These are phyloP conservation scores for Apiospora phragmitis DNA, from an alignment of 2,329 filamentous ascomycete species.

Conservation along the genomic window DNA sequence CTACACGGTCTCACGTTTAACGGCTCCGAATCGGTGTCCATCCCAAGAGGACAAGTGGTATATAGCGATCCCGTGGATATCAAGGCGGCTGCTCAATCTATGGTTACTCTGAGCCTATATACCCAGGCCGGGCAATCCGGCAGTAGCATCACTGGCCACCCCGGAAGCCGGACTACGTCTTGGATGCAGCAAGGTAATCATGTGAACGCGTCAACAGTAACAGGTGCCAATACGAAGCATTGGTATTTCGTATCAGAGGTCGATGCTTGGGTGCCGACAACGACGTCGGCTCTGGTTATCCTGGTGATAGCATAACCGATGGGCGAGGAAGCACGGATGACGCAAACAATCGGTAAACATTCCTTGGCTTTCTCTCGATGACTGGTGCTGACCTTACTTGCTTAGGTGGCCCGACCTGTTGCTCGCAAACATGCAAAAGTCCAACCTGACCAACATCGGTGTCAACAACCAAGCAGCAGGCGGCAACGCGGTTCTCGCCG, in stretches of 20 bases:
- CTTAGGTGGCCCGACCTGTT: slow-evolving; percentile 58
- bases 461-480: slow-evolving; percentile 68
- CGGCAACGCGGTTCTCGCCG: slow-evolving; percentile 64
- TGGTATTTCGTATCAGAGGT: slow-evolving; percentile 63
- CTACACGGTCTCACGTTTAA: slow-evolving; percentile 59
- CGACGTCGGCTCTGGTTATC: slow-evolving; percentile 49
- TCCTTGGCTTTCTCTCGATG: neutral
- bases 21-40: slow-evolving; percentile 49
- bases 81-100: slow-evolving; percentile 47
- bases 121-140: slow-evolving; percentile 55
- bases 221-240: slow-evolving; percentile 38
- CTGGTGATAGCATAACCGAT: slow-evolving; percentile 69
- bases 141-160: slow-evolving; percentile 62
- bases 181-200: slow-evolving; percentile 61
- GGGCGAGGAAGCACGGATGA: slow-evolving; percentile 63
- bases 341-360: slow-evolving; percentile 52
- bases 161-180: slow-evolving; percentile 63
- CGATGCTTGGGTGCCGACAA: slow-evolving; percentile 52
- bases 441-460: slow-evolving; percentile 49
- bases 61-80: slow-evolving; percentile 65
- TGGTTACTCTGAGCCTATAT: slow-evolving; percentile 61
- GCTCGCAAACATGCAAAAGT: slow-evolving; percentile 49
- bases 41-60: slow-evolving; percentile 56
- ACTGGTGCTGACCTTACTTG: slow-evolving; percentile 13
- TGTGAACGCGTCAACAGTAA: slow-evolving; percentile 48